Evolutionary conservation across 1,139 yeast genomes (phyloP), one percentile per base, ranked within the genome.

Genomic region (Saccharomyces uvarum): DNA sequence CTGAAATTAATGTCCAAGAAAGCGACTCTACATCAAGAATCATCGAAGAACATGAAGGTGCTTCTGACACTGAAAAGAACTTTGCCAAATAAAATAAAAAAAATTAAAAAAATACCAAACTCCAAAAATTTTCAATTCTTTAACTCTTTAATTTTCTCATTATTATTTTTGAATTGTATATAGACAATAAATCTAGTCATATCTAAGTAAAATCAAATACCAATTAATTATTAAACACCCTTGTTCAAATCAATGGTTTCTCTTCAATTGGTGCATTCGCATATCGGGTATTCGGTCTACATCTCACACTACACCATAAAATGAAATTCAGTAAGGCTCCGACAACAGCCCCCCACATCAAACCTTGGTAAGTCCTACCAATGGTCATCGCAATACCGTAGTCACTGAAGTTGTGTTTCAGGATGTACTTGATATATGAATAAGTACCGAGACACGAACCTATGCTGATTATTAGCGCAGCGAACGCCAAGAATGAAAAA

Each of bases 341-440:
- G 13, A 53, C 62, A 3, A 66, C 66, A 16, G 64, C 55, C 24
- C 64, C 70, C 70, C 70, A 67, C 19, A 64, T 29, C 4, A 67
- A 27, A 28, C 63, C 69, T 27, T 59, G 54, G 48, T 59, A 67
- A 9, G 32, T 54, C 14, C 59, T 53, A 4, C 70, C 70, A 33
- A 66, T 51, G 19, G 53, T 52, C 41, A 66, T 55, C 4, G 51
- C 51, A 19, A 67, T 61, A 28, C 70, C 70, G 46, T 62, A 65
- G 6, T 59, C 62, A 19, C 54, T 56, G 28, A 57, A 59, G 47
- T 59, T 61, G 6, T 63, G 50, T 6, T 57, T 56, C 47, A 66
- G 52, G 14, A 61, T 54, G 4, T 57, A 57, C 48, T 58, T 58
- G 50, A 66, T 61, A 54, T 62, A 59, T 3, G 62, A 57, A 53